These are phyloP conservation scores for Aureobasidium pullulans DNA, from an alignment of 2,329 filamentous ascomycete species.

Conservation along the genomic window DNA sequence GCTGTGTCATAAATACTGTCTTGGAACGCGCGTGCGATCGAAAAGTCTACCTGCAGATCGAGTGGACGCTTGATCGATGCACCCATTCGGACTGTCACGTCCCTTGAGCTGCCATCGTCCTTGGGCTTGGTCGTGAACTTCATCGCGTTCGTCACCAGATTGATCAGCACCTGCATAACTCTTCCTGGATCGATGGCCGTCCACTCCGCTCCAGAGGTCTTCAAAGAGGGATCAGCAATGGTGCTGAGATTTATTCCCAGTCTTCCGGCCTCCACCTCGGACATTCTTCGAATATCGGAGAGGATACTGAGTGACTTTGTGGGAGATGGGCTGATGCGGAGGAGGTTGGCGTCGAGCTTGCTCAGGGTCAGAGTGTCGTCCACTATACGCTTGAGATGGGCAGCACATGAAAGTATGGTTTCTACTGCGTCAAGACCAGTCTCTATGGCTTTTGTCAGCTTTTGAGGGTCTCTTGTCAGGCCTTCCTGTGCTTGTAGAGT, in stretches of 20 bases:
- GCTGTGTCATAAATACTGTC: slow-evolving; percentile 26
- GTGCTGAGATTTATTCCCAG: slow-evolving; percentile 26
- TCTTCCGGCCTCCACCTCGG: slow-evolving; percentile 30
- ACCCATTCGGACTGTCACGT: slow-evolving; percentile 33
- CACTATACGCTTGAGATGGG: slow-evolving; percentile 33
- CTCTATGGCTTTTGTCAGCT: slow-evolving; percentile 19
- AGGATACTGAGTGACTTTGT: slow-evolving; percentile 30
- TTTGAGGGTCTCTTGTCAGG: neutral
- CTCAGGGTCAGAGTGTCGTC: slow-evolving; percentile 40
- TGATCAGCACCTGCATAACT: slow-evolving; percentile 27
- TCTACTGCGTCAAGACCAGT: slow-evolving; percentile 18
- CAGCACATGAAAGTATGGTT: slow-evolving; percentile 25
- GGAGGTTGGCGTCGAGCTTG: slow-evolving; percentile 26
- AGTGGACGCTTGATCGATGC: slow-evolving; percentile 27
- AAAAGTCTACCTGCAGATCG: slow-evolving; percentile 26
- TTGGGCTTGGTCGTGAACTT: slow-evolving; percentile 37
- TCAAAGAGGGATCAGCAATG: slow-evolving; percentile 29
- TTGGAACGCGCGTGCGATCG: slow-evolving; percentile 23
- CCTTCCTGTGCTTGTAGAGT: too few species aligned
- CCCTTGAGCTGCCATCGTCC: slow-evolving; percentile 22
- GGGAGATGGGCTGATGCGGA: slow-evolving; percentile 34
- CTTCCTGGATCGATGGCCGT: slow-evolving; percentile 23
- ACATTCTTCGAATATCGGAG: slow-evolving; percentile 29
- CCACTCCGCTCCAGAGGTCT: slow-evolving; percentile 25
- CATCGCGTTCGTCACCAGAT: slow-evolving; percentile 27